Evolutionary conservation across 805 yeast species (phyloP), one percentile per base, ranked within the genome.

Genomic region (Ogataea trehalophila): DNA sequence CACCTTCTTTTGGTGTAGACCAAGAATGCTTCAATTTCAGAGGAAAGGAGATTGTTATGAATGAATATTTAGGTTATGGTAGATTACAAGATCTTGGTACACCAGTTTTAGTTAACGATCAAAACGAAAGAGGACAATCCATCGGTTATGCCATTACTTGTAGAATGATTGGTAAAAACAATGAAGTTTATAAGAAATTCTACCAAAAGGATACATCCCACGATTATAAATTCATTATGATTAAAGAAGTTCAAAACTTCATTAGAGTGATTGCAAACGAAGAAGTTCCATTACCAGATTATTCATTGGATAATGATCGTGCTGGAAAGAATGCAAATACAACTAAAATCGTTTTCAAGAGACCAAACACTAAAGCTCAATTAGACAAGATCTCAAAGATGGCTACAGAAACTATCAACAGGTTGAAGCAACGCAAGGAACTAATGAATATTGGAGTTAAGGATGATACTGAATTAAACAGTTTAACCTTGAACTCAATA

Each of bases 1-100:
- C 75, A 2, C 75, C 75, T n/a, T 61, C 72, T 14, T 58, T 68
- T 49, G 74, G 74, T 22, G 47, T 69, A 3, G 68, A 68, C 48
- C 50, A 49, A 23, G 60, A 60, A 31, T 44, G 61, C 26, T 60
- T 61, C 39, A 53, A 52, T 36, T 61, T 66, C 3, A 51, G 55
- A 37, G 64, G 60, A 14, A 33, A 48, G 6, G 53, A 55, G 5
- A 59, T 69, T 33, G 49, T 55, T 36, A 54, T 67, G 16, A 62
- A 64, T 43, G 73, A 72, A 42, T 69, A 72, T 0, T 62, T 80
- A 41, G 83, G 85, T 0, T 80, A 80, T 57, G 85, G 84, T 9
- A 73, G 77, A 52, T 56, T 76, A 20, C 68, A 69, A 26, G 54
- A 66, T 2, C 57, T 73, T 41, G 85, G 85, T 2, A 72, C 80